phyloP scores from a whole-genome alignment of 352 stramenopile genomes.

The Globisporangium takayamanum region DNA sequence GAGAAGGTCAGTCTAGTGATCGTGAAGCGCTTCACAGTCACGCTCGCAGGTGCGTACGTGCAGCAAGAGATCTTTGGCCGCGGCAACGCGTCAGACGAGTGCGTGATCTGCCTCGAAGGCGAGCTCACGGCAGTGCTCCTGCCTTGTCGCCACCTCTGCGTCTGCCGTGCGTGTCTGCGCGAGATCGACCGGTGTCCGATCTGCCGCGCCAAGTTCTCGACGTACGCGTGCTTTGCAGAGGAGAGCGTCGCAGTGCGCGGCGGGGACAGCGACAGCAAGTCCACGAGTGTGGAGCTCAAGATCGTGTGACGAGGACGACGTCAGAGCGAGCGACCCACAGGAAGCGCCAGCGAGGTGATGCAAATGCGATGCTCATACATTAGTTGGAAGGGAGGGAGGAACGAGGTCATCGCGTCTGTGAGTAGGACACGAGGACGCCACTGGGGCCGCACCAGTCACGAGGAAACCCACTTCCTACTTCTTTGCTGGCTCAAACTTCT shows the following conservation, averaged over 20 bases:
- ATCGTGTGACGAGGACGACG: slow-evolving; percentile 6
- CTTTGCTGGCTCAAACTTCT: slow-evolving; percentile 32
- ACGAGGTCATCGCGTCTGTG: too few relatives aligned
- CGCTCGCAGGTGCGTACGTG: slow-evolving; percentile 24
- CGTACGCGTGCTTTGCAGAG: slow-evolving; percentile 40
- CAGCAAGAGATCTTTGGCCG: slow-evolving; percentile 56
- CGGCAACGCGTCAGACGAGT: slow-evolving; percentile 30
- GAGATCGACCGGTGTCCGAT: slow-evolving; percentile 74
- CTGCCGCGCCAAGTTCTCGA: slow-evolving; percentile 50
- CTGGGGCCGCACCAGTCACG: too few relatives aligned
- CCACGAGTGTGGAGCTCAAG: slow-evolving; percentile 8
- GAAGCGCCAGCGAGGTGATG: too few relatives aligned
- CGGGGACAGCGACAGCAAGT: not conserved
- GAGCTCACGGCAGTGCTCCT: slow-evolving; percentile 35
- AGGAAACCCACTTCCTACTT: not conserved
- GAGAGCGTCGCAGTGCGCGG: not conserved
- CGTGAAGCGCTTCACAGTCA: slow-evolving; percentile 48
- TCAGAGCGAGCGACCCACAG: too few relatives aligned
- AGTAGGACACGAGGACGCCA: too few relatives aligned
- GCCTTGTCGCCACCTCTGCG: slow-evolving; percentile 60
- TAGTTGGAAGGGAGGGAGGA: too few relatives aligned
- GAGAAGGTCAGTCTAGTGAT: slow-evolving; percentile 26
- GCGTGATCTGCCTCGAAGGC: slow-evolving; percentile 60
- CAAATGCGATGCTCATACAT: too few relatives aligned
- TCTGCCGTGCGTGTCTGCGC: slow-evolving; percentile 52